Evolutionary conservation across 768 basidiomycete genomes (phyloP).

Genomic region (Clitopilus passeckerianus): DNA sequence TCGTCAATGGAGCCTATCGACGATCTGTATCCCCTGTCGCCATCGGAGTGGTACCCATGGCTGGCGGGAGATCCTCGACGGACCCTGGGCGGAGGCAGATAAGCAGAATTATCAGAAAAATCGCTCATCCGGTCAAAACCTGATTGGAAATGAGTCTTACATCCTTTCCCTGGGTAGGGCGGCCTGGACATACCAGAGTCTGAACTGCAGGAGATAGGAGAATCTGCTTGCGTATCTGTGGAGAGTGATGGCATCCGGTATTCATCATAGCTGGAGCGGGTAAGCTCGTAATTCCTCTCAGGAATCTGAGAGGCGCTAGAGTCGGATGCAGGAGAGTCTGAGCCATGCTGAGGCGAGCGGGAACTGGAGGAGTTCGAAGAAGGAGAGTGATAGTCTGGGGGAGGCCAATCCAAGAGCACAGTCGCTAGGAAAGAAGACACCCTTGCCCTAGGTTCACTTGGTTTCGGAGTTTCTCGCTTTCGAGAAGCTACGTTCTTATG

Average conservation of each 20-base stretch:
- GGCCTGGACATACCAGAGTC: not conserved
- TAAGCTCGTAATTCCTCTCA: not conserved
- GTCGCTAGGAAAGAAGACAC: not conserved
- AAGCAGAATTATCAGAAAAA: not conserved
- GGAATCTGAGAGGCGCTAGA: not conserved
- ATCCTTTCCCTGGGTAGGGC: not conserved
- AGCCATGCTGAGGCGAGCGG: not conserved
- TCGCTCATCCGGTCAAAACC: not conserved
- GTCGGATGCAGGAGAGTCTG: not conserved
- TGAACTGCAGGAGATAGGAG: not conserved
- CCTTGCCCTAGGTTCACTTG: not conserved
- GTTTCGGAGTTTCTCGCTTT: not conserved
- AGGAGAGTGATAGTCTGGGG: not conserved
- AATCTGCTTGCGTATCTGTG: not conserved
- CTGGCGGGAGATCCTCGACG: not conserved
- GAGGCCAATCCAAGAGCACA: not conserved
- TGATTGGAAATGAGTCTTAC: not conserved
- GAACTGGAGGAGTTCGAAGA: no score
- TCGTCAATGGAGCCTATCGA: not conserved
- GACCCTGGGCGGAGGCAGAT: not conserved
- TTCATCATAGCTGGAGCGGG: not conserved
- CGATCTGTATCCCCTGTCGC: not conserved
- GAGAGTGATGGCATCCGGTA: not conserved
- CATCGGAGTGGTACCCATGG: not conserved
- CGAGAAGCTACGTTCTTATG: not conserved